Conservation (phyloP, 495 filamentous ascomycete genomes). For the Tetracladium marchalianum region DNA sequence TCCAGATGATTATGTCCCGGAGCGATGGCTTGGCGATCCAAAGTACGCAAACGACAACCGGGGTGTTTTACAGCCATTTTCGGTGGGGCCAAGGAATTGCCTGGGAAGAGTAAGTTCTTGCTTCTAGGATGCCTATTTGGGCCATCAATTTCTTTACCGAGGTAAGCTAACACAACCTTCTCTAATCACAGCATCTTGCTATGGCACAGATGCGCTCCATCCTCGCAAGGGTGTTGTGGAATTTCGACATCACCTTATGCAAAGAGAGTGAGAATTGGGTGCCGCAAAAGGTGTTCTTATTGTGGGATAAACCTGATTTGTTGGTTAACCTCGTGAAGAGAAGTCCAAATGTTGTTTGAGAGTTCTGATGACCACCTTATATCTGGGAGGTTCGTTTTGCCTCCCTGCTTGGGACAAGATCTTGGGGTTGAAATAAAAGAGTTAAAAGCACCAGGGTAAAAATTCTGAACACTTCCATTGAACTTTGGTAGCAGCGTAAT, state of each 20-base stretch:
- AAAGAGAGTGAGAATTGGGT: neutral
- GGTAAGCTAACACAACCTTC: too few species aligned
- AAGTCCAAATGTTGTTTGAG: too few species aligned
- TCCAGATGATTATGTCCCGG: constrained; percentile 29
- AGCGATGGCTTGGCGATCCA: constrained; percentile 28
- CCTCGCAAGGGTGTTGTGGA: constrained; percentile 39
- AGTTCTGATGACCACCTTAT: too few species aligned
- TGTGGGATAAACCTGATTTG: constrained; percentile 31
- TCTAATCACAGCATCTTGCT: constrained; percentile 22
- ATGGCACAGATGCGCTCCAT: constrained; percentile 42
- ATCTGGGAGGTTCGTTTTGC: too few species aligned
- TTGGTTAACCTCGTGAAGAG: neutral
- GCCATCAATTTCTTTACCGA: neutral
- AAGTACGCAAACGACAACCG: constrained; percentile 24
- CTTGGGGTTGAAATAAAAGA: too few species aligned
- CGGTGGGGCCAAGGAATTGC: constrained; percentile 37
- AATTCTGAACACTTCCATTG: too few species aligned
- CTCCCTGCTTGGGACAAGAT: too few species aligned
- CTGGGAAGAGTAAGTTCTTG: constrained; percentile 32
- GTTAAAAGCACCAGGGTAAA: too few species aligned
- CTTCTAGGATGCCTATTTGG: too few species aligned
- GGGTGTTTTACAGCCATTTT: constrained; percentile 34
- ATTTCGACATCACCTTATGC: constrained; percentile 34
- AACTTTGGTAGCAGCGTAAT: too few species aligned
- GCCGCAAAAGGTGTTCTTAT: neutral